Conservation (phyloP, 371 early-diverging fungal species). For the Mortierella sp. region DNA sequence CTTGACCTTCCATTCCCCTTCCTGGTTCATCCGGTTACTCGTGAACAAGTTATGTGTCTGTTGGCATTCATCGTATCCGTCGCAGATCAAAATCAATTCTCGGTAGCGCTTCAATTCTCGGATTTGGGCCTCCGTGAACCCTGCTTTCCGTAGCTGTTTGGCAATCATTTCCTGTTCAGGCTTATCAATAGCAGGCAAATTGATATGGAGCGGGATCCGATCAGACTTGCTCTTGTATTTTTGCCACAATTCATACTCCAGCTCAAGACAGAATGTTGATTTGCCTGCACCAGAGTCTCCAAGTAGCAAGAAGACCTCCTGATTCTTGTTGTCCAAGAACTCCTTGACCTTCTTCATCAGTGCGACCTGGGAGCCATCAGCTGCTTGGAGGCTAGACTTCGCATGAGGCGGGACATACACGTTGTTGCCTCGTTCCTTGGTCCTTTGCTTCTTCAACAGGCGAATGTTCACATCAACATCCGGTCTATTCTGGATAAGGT, state of each 20-base stretch:
- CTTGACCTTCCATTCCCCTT: not conserved
- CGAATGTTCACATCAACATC: not conserved
- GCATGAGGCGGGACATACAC: constrained; percentile 3
- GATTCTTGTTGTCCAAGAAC: not conserved
- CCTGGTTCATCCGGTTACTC: constrained; percentile 4
- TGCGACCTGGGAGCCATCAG: not conserved
- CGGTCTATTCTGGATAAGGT: not conserved
- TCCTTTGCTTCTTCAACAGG: not conserved
- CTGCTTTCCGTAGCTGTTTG: not conserved
- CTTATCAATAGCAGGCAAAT: too few species aligned
- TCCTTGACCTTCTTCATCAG: not conserved
- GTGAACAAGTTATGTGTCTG: not conserved
- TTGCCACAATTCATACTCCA: constrained; percentile 3
- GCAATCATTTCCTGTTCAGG: not conserved
- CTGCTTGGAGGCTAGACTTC: not conserved
- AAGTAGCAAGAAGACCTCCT: constrained; percentile 7
- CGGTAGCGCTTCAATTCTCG: not conserved
- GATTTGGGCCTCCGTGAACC: constrained; percentile 1
- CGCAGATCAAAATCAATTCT: too few species aligned
- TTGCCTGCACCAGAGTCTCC: constrained; percentile 15
- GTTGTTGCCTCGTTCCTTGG: not conserved
- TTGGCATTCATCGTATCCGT: too few species aligned
- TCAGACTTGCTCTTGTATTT: constrained; percentile 5
- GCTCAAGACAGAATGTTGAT: constrained; percentile 7
- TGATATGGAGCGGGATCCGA: constrained; percentile 4